Base-by-base conservation (phyloP, 768 basidiomycete genomes). In the Suillus paluster region DNA sequence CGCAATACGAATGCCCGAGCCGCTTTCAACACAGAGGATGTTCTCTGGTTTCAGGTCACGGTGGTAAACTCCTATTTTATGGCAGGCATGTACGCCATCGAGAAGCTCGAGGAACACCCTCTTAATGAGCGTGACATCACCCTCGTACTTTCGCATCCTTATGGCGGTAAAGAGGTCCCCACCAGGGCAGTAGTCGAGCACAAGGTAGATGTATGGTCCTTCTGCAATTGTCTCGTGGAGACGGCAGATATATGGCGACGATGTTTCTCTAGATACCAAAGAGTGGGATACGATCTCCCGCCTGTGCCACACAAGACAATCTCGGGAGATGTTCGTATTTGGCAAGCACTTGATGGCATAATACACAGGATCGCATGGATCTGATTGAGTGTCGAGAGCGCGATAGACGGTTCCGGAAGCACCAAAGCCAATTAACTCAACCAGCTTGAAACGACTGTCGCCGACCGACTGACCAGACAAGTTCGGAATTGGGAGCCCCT, bases 41-140 rank as follows among this genome's bases (percentile, higher is more conserved):
- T 89, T 93, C 73, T 94, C 94, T 1, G 92, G 93, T 74, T 95
- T 95, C 69, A 96, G 83, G 68, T 95, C 92, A 21, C 93, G 89
- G 75, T 95, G 94, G 69, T 84, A 93, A 63, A 95, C 85, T 9
- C 86, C 84, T 44, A 79, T 78, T 41, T 78, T 71, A 68, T 95
- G 92, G 68, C 90, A 92, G 70, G 89, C 82, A 50, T 87, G 81
- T 45, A 95, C 85, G 1, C 90, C 90, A 66, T 93, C 90, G 57
- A 95, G 76, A 55, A 96, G 84, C 68, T 94, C 88, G 17, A 91
- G 66, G 74, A 92, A 94, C 34, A 86, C 83, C 30, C 74, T 71
- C 70, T 84, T 88, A 77, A 94, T 85, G 64, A 89, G 82, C 3
- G 73, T 70, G 63, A 85, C 84, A 66, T 92, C 83, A 44, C 84